Evolutionary conservation across 2,329 filamentous ascomycete genomes (phyloP).

Genomic region (Dendrostoma leiphaemia): DNA sequence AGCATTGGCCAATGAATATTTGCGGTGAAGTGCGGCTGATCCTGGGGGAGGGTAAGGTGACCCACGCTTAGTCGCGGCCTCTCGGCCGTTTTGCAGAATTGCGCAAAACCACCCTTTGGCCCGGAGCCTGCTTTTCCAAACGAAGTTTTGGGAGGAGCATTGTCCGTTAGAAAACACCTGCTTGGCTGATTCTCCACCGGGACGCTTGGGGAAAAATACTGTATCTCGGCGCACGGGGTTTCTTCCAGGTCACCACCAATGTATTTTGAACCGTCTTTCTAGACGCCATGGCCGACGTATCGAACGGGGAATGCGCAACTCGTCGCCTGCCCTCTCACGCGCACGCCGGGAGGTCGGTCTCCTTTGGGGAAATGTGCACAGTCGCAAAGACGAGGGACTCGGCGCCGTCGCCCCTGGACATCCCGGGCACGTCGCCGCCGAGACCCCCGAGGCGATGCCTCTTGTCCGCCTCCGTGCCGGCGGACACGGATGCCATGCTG

Average conservation of each 20-base stretch:
- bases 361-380: neutral
- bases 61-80: neutral
- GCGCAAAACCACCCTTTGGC: constrained; percentile 14
- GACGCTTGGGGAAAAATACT: no score
- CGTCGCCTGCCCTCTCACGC: neutral
- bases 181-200: no score
- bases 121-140: no score
- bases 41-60: constrained; percentile 12
- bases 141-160: no score
- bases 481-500: constrained; percentile 3
- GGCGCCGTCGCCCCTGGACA: constrained; percentile 3
- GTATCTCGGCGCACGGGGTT: no score
- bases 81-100: constrained; percentile 12
- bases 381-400: neutral
- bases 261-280: no score
- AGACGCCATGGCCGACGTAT: neutral
- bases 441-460: neutral
- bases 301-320: neutral
- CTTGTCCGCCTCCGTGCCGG: constrained; percentile 6
- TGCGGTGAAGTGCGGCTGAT: constrained; percentile 6
- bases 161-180: no score
- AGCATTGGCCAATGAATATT: neutral
- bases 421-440: neutral
- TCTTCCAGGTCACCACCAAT: no score
- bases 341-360: neutral